Conservation (phyloP, 768 basidiomycete species). For the Rhizopogon vulgaris region DNA sequence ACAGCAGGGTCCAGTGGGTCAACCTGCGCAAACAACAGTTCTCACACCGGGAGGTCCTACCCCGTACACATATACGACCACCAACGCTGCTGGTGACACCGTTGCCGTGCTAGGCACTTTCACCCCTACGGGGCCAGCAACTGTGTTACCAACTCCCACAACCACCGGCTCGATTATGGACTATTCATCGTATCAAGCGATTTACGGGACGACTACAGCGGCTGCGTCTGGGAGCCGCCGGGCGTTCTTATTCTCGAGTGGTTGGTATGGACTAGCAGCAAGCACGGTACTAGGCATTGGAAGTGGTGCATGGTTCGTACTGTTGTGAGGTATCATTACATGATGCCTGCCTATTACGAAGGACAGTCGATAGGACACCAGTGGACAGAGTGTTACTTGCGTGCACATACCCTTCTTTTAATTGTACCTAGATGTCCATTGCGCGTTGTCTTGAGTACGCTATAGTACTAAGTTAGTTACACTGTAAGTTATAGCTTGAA, state of each 20-base stretch:
- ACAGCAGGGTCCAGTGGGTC: conserved; percentile 50
- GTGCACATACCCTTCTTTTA: neutral
- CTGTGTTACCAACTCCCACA: conserved; percentile 18
- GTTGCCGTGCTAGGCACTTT: conserved; percentile 18
- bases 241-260: conserved; percentile 13
- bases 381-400: neutral
- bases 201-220: conserved; percentile 25
- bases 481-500: neutral
- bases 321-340: conserved; percentile 9
- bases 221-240: conserved; percentile 19
- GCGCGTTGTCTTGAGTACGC: neutral
- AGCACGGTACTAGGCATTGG: conserved; percentile 18
- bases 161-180: conserved; percentile 22
- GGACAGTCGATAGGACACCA: neutral
- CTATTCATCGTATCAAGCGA: conserved; percentile 24
- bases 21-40: conserved; percentile 34
- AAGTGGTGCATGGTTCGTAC: conserved; percentile 27
- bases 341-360: neutral
- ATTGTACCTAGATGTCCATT: neutral
- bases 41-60: conserved; percentile 40
- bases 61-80: conserved; percentile 46
- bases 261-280: conserved; percentile 22
- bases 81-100: conserved; percentile 24
- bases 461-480: neutral
- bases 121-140: conserved; percentile 26